phyloP scores from a whole-genome alignment of 2,329 filamentous ascomycete species.

The Exophiala xenobiotica region DNA sequence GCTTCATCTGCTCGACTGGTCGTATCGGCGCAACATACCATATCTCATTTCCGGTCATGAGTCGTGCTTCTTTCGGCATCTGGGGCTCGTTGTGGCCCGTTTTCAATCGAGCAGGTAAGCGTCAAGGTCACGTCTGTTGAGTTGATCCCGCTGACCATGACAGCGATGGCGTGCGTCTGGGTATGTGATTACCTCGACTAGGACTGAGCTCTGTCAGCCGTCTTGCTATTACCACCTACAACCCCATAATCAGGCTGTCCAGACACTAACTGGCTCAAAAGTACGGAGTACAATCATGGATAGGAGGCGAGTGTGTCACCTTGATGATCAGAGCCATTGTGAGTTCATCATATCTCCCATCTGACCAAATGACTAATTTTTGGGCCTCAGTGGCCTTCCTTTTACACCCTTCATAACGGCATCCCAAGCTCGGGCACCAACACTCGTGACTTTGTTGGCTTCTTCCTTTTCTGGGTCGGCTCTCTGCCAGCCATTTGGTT shows the following conservation, averaged over 20 bases:
- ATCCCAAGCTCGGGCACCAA: constrained; percentile 69
- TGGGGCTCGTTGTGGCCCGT: constrained; percentile 75
- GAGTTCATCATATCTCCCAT: neutral
- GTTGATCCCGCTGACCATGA: constrained; percentile 34
- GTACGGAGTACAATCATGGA: constrained; percentile 41
- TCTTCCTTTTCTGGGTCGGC: constrained; percentile 36
- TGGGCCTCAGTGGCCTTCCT: constrained; percentile 34
- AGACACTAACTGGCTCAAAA: too few relatives aligned
- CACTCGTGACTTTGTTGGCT: constrained; percentile 50
- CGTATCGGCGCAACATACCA: constrained; percentile 44
- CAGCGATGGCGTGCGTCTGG: constrained; percentile 55
- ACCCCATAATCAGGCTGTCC: too few relatives aligned
- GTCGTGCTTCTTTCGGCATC: constrained; percentile 36
- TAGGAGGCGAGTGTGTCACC: constrained; percentile 39
- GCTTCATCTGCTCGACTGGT: constrained; percentile 40
- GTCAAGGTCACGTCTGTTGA: constrained; percentile 67
- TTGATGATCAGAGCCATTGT: constrained; percentile 31
- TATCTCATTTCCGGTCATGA: constrained; percentile 46
- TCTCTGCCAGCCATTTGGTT: constrained; percentile 32
- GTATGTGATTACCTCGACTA: too few relatives aligned
- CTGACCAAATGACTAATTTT: neutral
- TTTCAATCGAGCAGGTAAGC: constrained; percentile 73
- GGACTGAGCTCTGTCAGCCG: too few relatives aligned
- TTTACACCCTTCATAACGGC: constrained; percentile 59
- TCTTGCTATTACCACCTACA: too few relatives aligned